Conservation (phyloP, 1,284 basidiomycete species). For the Hypsizygus ulmarius region DNA sequence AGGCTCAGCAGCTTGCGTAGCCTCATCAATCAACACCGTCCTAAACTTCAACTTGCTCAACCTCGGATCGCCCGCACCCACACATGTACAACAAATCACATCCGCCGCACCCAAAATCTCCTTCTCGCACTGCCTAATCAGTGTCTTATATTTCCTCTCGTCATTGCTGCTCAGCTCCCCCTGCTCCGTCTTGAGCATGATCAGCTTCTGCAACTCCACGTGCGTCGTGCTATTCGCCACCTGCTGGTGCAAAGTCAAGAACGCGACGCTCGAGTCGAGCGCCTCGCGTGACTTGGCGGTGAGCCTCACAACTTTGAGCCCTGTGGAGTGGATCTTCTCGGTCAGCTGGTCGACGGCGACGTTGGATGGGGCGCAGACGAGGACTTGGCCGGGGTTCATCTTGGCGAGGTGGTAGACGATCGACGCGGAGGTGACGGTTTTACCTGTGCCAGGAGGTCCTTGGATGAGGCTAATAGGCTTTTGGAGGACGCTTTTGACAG, state of each 20-base stretch:
- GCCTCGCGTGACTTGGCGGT: conserved; percentile 98
- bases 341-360: conserved; percentile 99
- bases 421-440: conserved; percentile 99
- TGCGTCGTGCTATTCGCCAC: conserved; percentile 95
- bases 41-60: conserved; percentile 97
- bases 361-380: conserved; percentile 98
- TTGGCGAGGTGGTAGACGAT: conserved; percentile 98
- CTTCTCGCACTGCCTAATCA: conserved; percentile 94
- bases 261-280: conserved; percentile 89
- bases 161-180: conserved; percentile 96
- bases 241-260: conserved; percentile 96
- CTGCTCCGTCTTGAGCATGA: conserved; percentile 95
- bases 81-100: conserved; percentile 98
- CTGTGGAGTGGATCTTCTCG: conserved; percentile 97
- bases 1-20: conserved; percentile 97
- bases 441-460: conserved; percentile 98
- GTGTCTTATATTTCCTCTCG: conserved; percentile 95
- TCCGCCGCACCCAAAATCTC: conserved; percentile 95
- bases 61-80: conserved; percentile 95
- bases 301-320: conserved; percentile 95
- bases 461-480: conserved; percentile 98
- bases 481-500: conserved; percentile 97
- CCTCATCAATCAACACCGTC: conserved; percentile 98
- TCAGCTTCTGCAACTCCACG: conserved; percentile 95
- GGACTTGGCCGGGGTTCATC: conserved; percentile 99